phyloP scores from a whole-genome alignment of 148 eudicot genomes.

The Bassia scoparia region DNA sequence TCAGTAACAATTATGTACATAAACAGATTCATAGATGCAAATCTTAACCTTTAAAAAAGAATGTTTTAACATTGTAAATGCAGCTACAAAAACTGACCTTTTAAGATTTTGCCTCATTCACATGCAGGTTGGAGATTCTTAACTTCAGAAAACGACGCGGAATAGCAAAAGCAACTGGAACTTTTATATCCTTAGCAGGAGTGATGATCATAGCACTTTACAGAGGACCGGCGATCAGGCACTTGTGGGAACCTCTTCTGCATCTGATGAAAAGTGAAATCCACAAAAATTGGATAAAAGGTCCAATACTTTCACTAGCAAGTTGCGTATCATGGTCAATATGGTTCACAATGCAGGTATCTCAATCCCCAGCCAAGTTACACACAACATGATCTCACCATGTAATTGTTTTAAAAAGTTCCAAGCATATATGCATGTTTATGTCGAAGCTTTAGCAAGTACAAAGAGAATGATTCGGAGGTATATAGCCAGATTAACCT shows the following conservation, averaged over 20 bases:
- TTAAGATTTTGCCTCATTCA: background rate
- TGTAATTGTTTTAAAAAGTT: background rate
- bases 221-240: conserved; percentile 37
- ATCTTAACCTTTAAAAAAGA: background rate
- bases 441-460: background rate
- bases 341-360: conserved; percentile 56
- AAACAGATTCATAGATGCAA: background rate
- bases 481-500: background rate
- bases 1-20: background rate
- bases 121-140: conserved; percentile 37
- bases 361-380: conserved; percentile 2
- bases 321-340: conserved; percentile 47
- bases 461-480: background rate
- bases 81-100: conserved; percentile 13
- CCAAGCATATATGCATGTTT: background rate
- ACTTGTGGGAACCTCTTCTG: conserved; percentile 37
- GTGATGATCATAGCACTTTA: conserved; percentile 36
- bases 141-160: conserved; percentile 31
- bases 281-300: conserved; percentile 39
- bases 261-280: conserved; percentile 25
- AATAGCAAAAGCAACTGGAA: conserved; percentile 42
- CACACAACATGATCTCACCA: background rate
- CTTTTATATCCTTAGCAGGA: conserved; percentile 36
- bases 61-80: background rate
- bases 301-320: conserved; percentile 42